Base-by-base conservation (phyloP, 2,329 filamentous ascomycete genomes). In the Hypoxylon sp. region DNA sequence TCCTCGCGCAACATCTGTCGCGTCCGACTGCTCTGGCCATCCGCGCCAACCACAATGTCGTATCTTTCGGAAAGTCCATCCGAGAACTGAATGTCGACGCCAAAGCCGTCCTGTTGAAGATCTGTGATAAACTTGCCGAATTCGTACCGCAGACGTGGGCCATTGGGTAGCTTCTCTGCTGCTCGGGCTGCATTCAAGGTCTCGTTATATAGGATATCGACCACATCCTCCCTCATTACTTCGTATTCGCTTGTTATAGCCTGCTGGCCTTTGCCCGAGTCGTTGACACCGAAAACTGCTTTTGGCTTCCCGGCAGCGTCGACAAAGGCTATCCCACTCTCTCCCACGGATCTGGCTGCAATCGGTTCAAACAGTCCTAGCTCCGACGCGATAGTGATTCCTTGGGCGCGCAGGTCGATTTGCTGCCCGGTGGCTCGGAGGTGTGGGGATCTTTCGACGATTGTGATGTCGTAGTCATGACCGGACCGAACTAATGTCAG, bases 211-310 rank as follows among this genome's bases (percentile, higher is more conserved):
- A 84, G 61, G 2, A 82, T 68, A 3, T 63, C 63, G 4, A 75
- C 73, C 17, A 84, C 57, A 47, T 82, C 77, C 0, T 78, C 80
- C 4, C 81, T 71, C 72, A 85, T 78, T 25, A 84, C 78, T 64
- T 85, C 81, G 48, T 73, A 82, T 44, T 85, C 81, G 34, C 73
- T 75, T 0, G 77, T 79, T 11, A 81, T 65, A 11, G 66, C 67
- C 55, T 76, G 73, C 21, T 51, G 60, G 0, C 72, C 70, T 29
- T 73, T 64, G 2, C 72, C 74, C 0, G 72, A 62, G 34, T 67
- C 67, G 53, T 74, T 73, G 16, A 68, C 65, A 12, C 61, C 59
- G 25, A 78, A 68, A 4, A 61, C 68, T 11, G 75, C 78, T 19
- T 66, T 63, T 4, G 62, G 54, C 1, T 63, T 65, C 34, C 75